Percentiles rank a stretch among this genome's conserved stretches.
Conservation (phyloP, 768 basidiomycete genomes). For the Phaffia tasmanica region DNA sequence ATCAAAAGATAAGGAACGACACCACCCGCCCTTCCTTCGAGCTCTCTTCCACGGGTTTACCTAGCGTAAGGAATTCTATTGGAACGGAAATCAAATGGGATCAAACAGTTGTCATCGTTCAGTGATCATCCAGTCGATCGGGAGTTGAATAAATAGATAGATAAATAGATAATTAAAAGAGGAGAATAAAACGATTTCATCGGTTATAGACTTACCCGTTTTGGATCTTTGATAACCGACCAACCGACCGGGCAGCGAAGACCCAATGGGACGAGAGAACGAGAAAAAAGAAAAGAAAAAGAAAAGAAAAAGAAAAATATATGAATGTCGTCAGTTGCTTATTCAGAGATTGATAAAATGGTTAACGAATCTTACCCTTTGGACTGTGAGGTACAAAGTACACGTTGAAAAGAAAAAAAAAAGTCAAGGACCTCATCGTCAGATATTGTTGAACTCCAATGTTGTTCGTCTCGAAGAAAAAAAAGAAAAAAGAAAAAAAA, state of each 20-base stretch:
- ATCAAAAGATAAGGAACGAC: too few relatives aligned
- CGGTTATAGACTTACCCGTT: constrained; percentile 8
- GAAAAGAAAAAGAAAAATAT: not conserved
- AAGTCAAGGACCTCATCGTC: not conserved
- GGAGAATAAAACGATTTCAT: not conserved
- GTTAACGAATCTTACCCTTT: constrained; percentile 1
- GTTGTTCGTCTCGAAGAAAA: not conserved
- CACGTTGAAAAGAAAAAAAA: not conserved
- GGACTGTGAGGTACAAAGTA: constrained; percentile 2
- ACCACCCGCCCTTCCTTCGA: too few relatives aligned
- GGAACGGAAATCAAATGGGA: too few relatives aligned
- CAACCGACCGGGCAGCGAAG: not conserved
- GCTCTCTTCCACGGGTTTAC: not conserved
- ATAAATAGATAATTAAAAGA: not conserved
- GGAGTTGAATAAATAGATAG: too few relatives aligned
- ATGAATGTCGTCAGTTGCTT: too few relatives aligned
- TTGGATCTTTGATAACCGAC: not conserved
- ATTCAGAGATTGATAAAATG: too few relatives aligned
- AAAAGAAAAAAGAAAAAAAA: too few relatives aligned
- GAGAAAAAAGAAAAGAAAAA: not conserved
- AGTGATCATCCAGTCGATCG: too few relatives aligned
- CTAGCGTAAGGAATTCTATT: constrained; percentile 19
- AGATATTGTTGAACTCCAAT: too few relatives aligned
- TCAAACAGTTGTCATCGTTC: too few relatives aligned
- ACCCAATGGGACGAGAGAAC: not conserved